A percentile compares a stretch with the other conserved stretches of the same genome.
These are phyloP conservation scores for Fagopyrum esculentum DNA, from an alignment of 148 eudicot species.

Conservation along the genomic window DNA sequence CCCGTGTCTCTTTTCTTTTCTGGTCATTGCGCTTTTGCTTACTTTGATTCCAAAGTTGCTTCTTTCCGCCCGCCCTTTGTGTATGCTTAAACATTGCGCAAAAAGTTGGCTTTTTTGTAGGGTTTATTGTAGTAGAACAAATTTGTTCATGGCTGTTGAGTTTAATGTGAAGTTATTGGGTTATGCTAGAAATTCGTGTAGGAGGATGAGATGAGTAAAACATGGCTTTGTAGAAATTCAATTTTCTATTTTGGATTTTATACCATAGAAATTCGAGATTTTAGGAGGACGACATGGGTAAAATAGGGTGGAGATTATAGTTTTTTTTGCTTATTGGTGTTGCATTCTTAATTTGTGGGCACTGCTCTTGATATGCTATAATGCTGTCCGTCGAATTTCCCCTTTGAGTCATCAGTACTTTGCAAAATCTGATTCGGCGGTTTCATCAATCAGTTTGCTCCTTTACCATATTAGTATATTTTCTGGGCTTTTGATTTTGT, in stretches of 20 bases:
- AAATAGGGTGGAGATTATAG: background rate
- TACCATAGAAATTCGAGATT: background rate
- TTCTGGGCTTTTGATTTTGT: background rate
- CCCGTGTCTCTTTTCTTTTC: background rate
- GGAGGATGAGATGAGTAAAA: background rate
- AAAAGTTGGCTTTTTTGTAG: background rate
- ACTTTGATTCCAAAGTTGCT: background rate
- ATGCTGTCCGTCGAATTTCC: background rate
- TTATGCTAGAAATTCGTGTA: too few relatives aligned
- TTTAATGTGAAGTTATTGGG: background rate
- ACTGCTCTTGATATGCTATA: background rate
- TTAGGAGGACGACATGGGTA: background rate
- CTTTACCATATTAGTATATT: background rate
- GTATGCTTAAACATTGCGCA: background rate
- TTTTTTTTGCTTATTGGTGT: background rate
- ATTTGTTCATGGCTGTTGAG: background rate
- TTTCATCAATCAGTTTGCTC: background rate
- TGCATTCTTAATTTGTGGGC: background rate
- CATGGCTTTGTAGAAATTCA: background rate
- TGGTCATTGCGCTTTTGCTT: background rate
- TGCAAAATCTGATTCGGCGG: background rate
- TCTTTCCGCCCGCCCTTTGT: background rate
- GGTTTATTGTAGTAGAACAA: background rate
- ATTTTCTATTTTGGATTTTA: background rate
- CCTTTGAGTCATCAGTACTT: background rate